Conservation (phyloP, 495 filamentous ascomycete genomes). For the Hypoxylon crocopeplum region DNA sequence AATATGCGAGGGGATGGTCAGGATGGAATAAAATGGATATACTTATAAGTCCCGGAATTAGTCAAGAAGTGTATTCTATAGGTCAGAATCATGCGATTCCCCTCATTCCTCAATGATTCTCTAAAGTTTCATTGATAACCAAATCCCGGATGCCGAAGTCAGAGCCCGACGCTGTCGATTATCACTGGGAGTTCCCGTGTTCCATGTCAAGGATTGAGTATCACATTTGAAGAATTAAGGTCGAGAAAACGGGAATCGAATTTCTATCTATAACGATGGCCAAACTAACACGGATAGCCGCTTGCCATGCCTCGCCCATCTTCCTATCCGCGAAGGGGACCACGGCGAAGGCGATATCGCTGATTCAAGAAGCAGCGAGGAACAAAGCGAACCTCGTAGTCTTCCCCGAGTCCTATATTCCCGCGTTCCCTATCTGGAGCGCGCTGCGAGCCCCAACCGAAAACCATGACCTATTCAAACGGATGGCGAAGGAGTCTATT, state of each 20-base stretch:
- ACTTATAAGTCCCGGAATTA: too few species aligned
- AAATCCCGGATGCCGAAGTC: slow-evolving; percentile 34
- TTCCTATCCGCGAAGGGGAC: slow-evolving; percentile 46
- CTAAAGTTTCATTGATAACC: background rate
- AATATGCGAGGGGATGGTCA: too few species aligned
- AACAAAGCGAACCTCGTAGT: slow-evolving; percentile 50
- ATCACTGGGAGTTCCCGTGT: too few species aligned
- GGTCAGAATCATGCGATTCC: slow-evolving; percentile 25
- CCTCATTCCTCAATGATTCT: slow-evolving; percentile 15
- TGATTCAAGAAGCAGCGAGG: slow-evolving; percentile 48
- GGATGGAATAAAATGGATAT: too few species aligned
- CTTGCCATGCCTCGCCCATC: slow-evolving; percentile 47
- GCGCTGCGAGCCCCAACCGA: slow-evolving; percentile 41
- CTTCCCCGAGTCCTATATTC: slow-evolving; percentile 54
- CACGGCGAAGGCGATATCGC: slow-evolving; percentile 44
- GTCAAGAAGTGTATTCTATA: slow-evolving; percentile 1
- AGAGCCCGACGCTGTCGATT: slow-evolving; percentile 21
- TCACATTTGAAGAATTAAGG: background rate
- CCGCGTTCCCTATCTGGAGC: slow-evolving; percentile 48
- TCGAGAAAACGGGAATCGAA: background rate
- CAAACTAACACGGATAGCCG: slow-evolving; percentile 31
- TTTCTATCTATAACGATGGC: slow-evolving; percentile 9
- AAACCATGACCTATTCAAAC: slow-evolving; percentile 44
- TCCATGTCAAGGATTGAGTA: too few species aligned
- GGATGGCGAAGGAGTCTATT: slow-evolving; percentile 38